A percentile compares a stretch with the other conserved stretches of the same genome.
Evolutionary conservation across 2,329 filamentous ascomycete species (phyloP).

Genomic region (Sphaerulina vaccinii): DNA sequence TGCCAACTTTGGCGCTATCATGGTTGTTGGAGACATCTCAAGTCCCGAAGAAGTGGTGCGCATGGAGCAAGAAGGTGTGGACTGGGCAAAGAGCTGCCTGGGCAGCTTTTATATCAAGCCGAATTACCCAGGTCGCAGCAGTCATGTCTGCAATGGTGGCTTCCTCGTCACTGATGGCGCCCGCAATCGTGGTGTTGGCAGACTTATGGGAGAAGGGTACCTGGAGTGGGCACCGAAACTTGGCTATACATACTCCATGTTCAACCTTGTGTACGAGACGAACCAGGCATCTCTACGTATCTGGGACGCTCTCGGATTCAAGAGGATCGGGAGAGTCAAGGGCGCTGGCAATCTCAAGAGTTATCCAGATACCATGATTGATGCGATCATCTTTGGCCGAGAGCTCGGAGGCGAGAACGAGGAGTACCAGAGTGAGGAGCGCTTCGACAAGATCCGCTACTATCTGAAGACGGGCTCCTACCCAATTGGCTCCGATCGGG

Average conservation of each 20-base stretch:
- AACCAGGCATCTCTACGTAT: slow-evolving; percentile 87
- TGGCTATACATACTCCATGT: slow-evolving; percentile 88
- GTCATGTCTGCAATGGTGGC: slow-evolving; percentile 75
- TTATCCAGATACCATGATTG: slow-evolving; percentile 47
- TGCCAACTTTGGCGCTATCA: slow-evolving; percentile 82
- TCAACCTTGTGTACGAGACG: slow-evolving; percentile 92
- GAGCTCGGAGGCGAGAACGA: slow-evolving; percentile 64
- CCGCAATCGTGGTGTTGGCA: slow-evolving; percentile 51
- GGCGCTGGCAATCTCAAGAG: slow-evolving; percentile 52
- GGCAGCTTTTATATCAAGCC: slow-evolving; percentile 94
- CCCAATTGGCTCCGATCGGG: slow-evolving; percentile 86
- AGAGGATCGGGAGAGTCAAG: slow-evolving; percentile 78
- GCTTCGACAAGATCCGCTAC: slow-evolving; percentile 97
- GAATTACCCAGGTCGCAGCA: slow-evolving; percentile 87
- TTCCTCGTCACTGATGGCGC: slow-evolving; percentile 51
- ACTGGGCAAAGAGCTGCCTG: slow-evolving; percentile 79
- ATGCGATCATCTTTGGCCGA: slow-evolving; percentile 60
- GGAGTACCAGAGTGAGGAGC: slow-evolving; percentile 87
- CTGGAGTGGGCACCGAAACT: slow-evolving; percentile 55
- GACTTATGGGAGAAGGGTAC: slow-evolving; percentile 54
- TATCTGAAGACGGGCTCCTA: slow-evolving; percentile 95
- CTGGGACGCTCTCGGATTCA: slow-evolving; percentile 90
- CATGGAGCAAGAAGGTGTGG: slow-evolving; percentile 49
- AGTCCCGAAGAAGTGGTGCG: slow-evolving; percentile 54
- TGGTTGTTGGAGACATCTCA: slow-evolving; percentile 76